Percentiles rank a stretch among this genome's conserved stretches.
These are phyloP conservation scores for Xylaria sp. DNA, from an alignment of 495 filamentous ascomycete genomes.

Conservation along the genomic window DNA sequence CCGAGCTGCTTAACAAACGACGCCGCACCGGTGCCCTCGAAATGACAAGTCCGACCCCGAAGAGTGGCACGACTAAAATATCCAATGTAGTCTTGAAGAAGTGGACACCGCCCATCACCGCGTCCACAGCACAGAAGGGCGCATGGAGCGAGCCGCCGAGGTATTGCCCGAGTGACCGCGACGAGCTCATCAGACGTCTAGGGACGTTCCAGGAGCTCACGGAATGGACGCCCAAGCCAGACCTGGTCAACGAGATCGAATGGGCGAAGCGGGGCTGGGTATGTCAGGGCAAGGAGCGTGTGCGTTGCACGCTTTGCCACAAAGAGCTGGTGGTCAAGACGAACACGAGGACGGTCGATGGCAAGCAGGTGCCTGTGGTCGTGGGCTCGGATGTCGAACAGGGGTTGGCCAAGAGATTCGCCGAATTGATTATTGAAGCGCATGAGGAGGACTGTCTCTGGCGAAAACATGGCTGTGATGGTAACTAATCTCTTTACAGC, in stretches of 20 bases:
- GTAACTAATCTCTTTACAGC: slow-evolving; percentile 58
- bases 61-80: slow-evolving; percentile 39
- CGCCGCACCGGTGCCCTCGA: slow-evolving; percentile 49
- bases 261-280: slow-evolving; percentile 97
- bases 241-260: slow-evolving; percentile 83
- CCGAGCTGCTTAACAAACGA: slow-evolving; percentile 54
- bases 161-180: slow-evolving; percentile 86
- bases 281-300: slow-evolving; percentile 80
- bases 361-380: slow-evolving; percentile 63
- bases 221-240: slow-evolving; percentile 84
- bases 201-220: slow-evolving; percentile 89
- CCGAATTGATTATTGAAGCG: slow-evolving; percentile 70
- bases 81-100: slow-evolving; percentile 53
- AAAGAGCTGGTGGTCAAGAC: slow-evolving; percentile 82
- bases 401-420: slow-evolving; percentile 79
- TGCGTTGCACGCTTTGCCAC: slow-evolving; percentile 83
- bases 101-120: slow-evolving; percentile 36
- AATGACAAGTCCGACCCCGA: slow-evolving; percentile 33
- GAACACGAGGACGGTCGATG: slow-evolving; percentile 70
- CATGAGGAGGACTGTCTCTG: slow-evolving; percentile 89
- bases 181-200: slow-evolving; percentile 79
- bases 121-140: slow-evolving; percentile 28
- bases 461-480: slow-evolving; percentile 83
- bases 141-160: slow-evolving; percentile 50
- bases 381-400: slow-evolving; percentile 62